Base-by-base conservation (phyloP, 1,284 basidiomycete genomes). In the Papiliotrema fonsecae region DNA sequence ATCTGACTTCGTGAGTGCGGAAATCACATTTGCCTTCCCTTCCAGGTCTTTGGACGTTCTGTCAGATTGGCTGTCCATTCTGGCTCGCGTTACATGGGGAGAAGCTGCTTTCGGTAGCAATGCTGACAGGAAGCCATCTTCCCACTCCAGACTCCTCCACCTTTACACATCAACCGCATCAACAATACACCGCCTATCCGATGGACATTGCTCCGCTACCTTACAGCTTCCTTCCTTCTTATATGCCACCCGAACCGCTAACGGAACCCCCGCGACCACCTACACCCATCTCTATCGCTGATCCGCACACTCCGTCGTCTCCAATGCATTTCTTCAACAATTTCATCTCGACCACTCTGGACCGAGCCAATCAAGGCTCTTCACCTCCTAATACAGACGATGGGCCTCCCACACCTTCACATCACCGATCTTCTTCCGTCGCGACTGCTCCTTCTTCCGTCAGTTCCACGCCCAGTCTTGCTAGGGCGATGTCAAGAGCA, bases 171-270 rank as follows among this genome's bases (percentile, higher is more conserved):
- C 26, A n/a, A 21, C 27, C 9, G 14, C 42, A 6, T 16, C 38
- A n/a, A 30, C 30, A 26, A 32, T 36, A 13, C 34, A 27, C 18
- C 27, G n/a, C 46, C 11, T 44, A 46, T 21, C 38, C 37, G 18
- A 28, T 32, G 11, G 11, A 38, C 10, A 28, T 16, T 14, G 19
- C 37, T 10, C 42, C 41, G 6, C 3, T 57, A 14, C 49, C 60
- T 3, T 57, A 59, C 53, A 21, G 35, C 40, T 54, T 61, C 44
- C 42, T 61, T 1, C 49, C 47, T 1, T 21, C 3, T n/a, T 42
- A 24, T 35, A 44, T 50, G 7, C 40, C 37, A 41, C 27, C 42
- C n/a, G n/a, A n/a, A n/a, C n/a, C n/a, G n/a, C n/a, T n/a, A 27
- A 21, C 47, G 22, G 40, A 45, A 38, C 18, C 18, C 22, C 37